Percentiles rank a stretch among this genome's conserved stretches.
Evolutionary conservation across 352 stramenopile species (phyloP).

Genomic region (Phytophthora chlamydospora): DNA sequence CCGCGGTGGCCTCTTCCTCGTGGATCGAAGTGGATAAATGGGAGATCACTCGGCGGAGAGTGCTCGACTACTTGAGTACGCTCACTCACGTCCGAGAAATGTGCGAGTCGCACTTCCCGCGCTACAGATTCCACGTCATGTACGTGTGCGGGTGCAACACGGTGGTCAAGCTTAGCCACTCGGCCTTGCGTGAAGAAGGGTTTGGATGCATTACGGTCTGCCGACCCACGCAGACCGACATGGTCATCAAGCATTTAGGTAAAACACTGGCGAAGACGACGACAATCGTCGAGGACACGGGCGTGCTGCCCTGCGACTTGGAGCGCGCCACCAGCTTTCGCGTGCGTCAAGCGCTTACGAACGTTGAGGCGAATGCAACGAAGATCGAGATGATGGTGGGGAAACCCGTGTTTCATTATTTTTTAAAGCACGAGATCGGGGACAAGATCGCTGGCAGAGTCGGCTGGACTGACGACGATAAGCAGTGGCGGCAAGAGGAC

Average conservation of each 20-base stretch:
- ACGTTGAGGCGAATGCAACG: constrained; percentile 31
- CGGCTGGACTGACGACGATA: constrained; percentile 69
- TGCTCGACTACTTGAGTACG: constrained; percentile 81
- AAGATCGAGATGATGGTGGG: constrained; percentile 77
- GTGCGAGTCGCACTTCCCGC: constrained; percentile 69
- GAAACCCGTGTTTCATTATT: constrained; percentile 68
- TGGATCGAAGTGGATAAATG: constrained; percentile 89
- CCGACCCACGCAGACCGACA: constrained; percentile 67
- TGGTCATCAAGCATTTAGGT: constrained; percentile 75
- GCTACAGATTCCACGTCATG: constrained; percentile 72
- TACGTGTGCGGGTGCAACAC: constrained; percentile 84
- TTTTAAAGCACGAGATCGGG: constrained; percentile 60
- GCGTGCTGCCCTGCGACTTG: constrained; percentile 68
- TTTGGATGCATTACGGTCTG: constrained; percentile 78
- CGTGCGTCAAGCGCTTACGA: constrained; percentile 53
- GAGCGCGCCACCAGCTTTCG: constrained; percentile 73
- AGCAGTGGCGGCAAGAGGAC: constrained; percentile 64
- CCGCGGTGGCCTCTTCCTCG: constrained; percentile 65
- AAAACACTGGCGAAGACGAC: constrained; percentile 62
- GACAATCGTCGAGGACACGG: constrained; percentile 76
- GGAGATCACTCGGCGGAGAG: constrained; percentile 76
- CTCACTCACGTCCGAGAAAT: constrained; percentile 77
- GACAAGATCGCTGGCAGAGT: constrained; percentile 63
- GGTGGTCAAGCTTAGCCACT: constrained; percentile 80
- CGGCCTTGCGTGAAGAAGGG: constrained; percentile 64